Evolutionary conservation across 2,329 filamentous ascomycete genomes (phyloP), one percentile per base, ranked within the genome.

Genomic region (Atkinsonella texensis): DNA sequence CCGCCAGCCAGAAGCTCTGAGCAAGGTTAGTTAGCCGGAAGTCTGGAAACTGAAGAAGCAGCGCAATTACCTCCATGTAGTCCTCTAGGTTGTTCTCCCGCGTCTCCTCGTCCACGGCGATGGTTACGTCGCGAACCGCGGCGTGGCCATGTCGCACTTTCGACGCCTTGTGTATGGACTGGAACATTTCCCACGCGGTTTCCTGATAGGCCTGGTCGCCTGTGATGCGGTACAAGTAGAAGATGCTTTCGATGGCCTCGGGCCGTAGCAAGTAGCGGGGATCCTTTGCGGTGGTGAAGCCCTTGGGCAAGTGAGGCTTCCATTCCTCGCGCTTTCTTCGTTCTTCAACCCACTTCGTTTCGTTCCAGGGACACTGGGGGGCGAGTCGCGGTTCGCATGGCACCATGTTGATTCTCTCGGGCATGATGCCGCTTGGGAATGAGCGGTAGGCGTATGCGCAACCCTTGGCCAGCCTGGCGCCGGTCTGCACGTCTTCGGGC

Each of bases 221-320:
- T 0, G 84, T 89, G 49, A 87, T 72, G 51, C 85, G 78, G 64
- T 83, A 85, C 74, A 89, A 80, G 63, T 85, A 79, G 66, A 86
- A 89, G n/a, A 90, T 80, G 18, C 83, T 86, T 68, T 90, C 85
- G 52, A 89, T 86, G 5, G 85, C 85, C 67, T 90, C 85, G n/a
- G 85, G 83, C 53, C 83, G 76, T 38, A 87, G 71, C 17, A 85
- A 76, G 60, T 86, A 87, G 52, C 74, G 73, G 35, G 70, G 67
- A 54, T 82, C 76, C 40, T 69, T 65, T 40, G 83, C 72, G 4
- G 70, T 69, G 1, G 75, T 70, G 61, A 84, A 77, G 18, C 81
- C 82, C 7, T 65, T 68, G 2, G 76, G 74, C 9, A 84, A 51
- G 39, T 56, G 56, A 0, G 51, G n/a, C 40, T 58, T 53, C 52